Percentiles rank a stretch among this genome's conserved stretches.
These are phyloP conservation scores for Blastomyces silverae DNA, from an alignment of 2,329 filamentous ascomycete species.

Conservation along the genomic window DNA sequence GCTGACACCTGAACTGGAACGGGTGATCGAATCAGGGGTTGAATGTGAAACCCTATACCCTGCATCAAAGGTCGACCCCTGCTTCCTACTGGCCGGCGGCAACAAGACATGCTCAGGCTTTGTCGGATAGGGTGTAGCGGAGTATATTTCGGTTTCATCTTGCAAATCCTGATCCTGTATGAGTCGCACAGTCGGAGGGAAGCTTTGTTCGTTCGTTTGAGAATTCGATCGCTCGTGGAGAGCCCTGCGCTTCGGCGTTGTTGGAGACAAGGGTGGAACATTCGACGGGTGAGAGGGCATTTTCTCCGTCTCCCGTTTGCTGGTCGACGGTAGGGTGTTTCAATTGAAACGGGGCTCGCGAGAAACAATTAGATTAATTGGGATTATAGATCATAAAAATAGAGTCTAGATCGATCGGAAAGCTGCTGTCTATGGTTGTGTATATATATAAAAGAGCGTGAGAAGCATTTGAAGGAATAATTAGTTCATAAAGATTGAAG, in stretches of 20 bases:
- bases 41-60: conserved; percentile 31
- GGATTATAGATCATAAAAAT: conserved; percentile 24
- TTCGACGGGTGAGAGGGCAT: neutral
- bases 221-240: conserved; percentile 44
- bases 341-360: conserved; percentile 20
- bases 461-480: conserved; percentile 2
- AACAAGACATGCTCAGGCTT: conserved; percentile 43
- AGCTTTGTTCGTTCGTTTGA: conserved; percentile 40
- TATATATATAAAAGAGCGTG: conserved; percentile 7
- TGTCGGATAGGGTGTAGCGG: conserved; percentile 42
- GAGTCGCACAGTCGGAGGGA: conserved; percentile 35
- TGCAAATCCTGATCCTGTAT: conserved; percentile 28
- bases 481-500: conserved; percentile 1
- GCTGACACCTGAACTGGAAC: conserved; percentile 27
- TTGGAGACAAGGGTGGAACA: conserved; percentile 29
- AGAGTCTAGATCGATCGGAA: conserved; percentile 8
- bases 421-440: conserved; percentile 22
- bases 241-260: conserved; percentile 32
- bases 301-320: conserved; percentile 15
- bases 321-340: neutral
- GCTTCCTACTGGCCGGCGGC: conserved; percentile 38
- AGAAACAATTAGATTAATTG: conserved; percentile 20
- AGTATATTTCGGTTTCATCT: conserved; percentile 37
- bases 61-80: conserved; percentile 30
- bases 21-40: conserved; percentile 27